phyloP scores from a whole-genome alignment of 1,139 yeast species.

The Geotrichum reessii region DNA sequence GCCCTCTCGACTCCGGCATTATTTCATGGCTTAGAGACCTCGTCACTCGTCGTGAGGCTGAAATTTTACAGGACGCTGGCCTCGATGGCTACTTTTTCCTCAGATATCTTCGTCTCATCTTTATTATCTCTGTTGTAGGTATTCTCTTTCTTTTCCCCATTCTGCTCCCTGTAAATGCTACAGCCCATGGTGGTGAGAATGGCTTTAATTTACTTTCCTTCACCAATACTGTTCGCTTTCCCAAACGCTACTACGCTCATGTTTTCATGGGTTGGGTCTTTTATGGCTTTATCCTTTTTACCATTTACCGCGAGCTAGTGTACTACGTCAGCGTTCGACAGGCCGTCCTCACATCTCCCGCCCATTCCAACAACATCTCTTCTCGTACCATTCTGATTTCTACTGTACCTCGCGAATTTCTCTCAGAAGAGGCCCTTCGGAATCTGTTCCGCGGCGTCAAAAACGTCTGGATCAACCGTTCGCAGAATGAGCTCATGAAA shows the following conservation, averaged over 20 bases:
- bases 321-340: conserved; percentile 76
- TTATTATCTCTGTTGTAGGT: conserved; percentile 56
- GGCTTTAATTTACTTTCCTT: conserved; percentile 80
- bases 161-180: conserved; percentile 80
- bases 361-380: conserved; percentile 63
- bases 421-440: conserved; percentile 55
- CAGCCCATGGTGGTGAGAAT: conserved; percentile 48
- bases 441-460: conserved; percentile 63
- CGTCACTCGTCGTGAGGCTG: conserved; percentile 54
- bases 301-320: conserved; percentile 74
- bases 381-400: conserved; percentile 79
- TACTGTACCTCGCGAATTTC: conserved; percentile 65
- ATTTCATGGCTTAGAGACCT: conserved; percentile 36
- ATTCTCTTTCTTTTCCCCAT: conserved; percentile 68
- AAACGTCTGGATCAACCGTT: conserved; percentile 70
- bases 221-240: conserved; percentile 56
- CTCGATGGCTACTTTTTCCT: conserved; percentile 87
- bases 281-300: conserved; percentile 62
- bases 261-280: conserved; percentile 75
- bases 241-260: conserved; percentile 75
- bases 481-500: conserved; percentile 52
- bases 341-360: conserved; percentile 75
- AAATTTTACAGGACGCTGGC: conserved; percentile 71
- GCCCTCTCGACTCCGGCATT: conserved; percentile 32
- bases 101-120: conserved; percentile 65